Evolutionary conservation across 2,329 filamentous ascomycete genomes (phyloP), one percentile per base, ranked within the genome.

Genomic region (Pezicula carpinea): DNA sequence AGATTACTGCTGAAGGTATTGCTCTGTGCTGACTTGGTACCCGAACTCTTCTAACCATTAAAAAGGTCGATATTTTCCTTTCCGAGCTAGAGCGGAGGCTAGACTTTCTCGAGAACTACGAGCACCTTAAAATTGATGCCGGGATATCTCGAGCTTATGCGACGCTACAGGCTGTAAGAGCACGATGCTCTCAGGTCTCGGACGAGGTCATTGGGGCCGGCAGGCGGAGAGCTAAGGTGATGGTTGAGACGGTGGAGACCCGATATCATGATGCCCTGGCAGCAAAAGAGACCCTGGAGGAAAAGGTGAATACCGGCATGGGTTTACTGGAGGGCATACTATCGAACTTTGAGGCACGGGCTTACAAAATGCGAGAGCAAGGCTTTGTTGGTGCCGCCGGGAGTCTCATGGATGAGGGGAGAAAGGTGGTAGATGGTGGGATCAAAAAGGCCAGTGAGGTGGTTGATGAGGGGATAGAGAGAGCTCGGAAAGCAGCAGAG

Each of bases 191-290:
- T 33, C 83, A 91, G 54, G 90, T 92, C 17, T 95, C 91, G 1
- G 92, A 89, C 52, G 92, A 93, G 62, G 80, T 96, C 39, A 81
- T 97, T 56, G 93, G 90, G 47, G 88, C 87, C 32, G 91, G 93
- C 18, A 84, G 88, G 44, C 82, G 89, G 54, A 80, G 90, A 51
- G 82, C 95, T 50, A 87, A 89, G 54, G 81, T 97, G 49, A 84
- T 97, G 71, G 89, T 99, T 29, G 92, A 97, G 59, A 96, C 90
- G 1, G 73, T 99, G 13, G 93, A 99, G 66, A 77, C 78, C 22
- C 79, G 88, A 53, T 99, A 96, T 67, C 85, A 95, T 53, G 88
- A 93, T 58, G 90, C 87, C 1, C 69, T 99, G 53, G 84, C 80
- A 14, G 87, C 87, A 2, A 89, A 91, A 54, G 91, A 89, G 62